phyloP scores from a whole-genome alignment of 2,329 filamentous ascomycete species.

The Aspergillus brasiliensis region DNA sequence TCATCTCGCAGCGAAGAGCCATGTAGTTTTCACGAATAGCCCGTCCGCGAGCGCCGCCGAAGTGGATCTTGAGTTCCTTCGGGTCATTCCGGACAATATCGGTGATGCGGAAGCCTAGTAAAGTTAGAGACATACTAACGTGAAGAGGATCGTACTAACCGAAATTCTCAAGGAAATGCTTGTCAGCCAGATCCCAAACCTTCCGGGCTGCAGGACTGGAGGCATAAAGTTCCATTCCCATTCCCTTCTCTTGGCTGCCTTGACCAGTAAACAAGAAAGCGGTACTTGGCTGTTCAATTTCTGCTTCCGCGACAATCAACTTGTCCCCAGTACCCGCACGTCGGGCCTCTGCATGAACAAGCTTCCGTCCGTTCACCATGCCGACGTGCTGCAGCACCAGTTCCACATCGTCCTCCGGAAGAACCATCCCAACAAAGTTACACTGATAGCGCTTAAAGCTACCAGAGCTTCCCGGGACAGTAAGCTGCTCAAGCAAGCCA shows the following conservation, averaged over 20 bases:
- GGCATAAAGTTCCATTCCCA: constrained; percentile 96
- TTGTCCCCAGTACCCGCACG: not conserved
- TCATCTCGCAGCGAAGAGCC: constrained; percentile 80
- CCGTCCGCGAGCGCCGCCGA: constrained; percentile 90
- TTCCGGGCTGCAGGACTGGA: constrained; percentile 89
- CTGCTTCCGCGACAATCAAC: constrained; percentile 54
- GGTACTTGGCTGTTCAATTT: constrained; percentile 91
- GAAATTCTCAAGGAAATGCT: constrained; percentile 95
- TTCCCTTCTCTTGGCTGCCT: constrained; percentile 94
- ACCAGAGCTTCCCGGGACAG: constrained; percentile 33
- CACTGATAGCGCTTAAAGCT: not conserved
- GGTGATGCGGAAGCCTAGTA: constrained; percentile 73
- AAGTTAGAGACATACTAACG: not conserved
- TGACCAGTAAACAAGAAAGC: constrained; percentile 96
- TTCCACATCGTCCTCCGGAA: not conserved
- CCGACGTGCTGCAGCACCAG: constrained; percentile 6
- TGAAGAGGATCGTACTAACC: constrained; percentile 47
- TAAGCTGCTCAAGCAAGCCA: constrained; percentile 23
- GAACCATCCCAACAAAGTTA: constrained; percentile 3
- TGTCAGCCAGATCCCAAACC: constrained; percentile 93
- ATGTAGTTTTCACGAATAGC: constrained; percentile 97
- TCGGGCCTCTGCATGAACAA: not conserved
- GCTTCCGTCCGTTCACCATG: constrained; percentile 6
- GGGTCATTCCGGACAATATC: constrained; percentile 98
- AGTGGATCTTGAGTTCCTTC: constrained; percentile 94